Conservation (phyloP, 257 asterid genomes). For the Nyctanthes arbortristis region DNA sequence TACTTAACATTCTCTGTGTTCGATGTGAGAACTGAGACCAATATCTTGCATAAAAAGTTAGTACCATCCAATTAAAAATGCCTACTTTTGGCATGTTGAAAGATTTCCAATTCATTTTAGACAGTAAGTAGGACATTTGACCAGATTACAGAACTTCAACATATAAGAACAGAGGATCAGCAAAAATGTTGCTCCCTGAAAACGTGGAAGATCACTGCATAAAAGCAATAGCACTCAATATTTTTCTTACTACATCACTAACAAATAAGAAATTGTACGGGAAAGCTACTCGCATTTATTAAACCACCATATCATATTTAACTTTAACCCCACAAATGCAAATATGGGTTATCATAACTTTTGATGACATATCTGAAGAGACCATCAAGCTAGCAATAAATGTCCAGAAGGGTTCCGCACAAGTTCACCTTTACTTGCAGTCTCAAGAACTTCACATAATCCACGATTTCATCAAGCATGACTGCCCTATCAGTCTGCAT, state of each 20-base stretch:
- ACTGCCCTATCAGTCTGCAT: conserved; percentile 95
- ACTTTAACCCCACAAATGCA: not conserved
- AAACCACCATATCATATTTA: conserved; percentile 4
- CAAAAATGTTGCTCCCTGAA: not conserved
- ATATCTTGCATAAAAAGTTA: not conserved
- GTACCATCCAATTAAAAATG: not conserved
- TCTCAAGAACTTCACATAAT: conserved; percentile 91
- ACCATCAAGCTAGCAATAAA: not conserved
- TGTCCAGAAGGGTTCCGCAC: conserved; percentile 1
- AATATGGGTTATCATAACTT: conserved; percentile 8
- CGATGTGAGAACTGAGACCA: conserved; percentile 14
- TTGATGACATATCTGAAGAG: not conserved
- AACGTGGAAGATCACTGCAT: conserved; percentile 1
- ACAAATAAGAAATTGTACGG: not conserved
- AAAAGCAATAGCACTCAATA: not conserved
- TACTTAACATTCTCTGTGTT: conserved; percentile 6
- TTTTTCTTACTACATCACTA: not conserved
- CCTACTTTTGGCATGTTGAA: not conserved
- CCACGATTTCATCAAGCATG: conserved; percentile 96
- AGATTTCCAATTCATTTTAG: not conserved
- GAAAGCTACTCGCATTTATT: conserved; percentile 2
- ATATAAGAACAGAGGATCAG: not conserved
- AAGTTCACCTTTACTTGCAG: conserved; percentile 87
- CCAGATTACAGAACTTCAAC: not conserved
- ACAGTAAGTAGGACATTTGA: not conserved